Evolutionary conservation across 2,329 filamentous ascomycete species (phyloP), one percentile per base, ranked within the genome.

Genomic region (Paecilomyces formosus): DNA sequence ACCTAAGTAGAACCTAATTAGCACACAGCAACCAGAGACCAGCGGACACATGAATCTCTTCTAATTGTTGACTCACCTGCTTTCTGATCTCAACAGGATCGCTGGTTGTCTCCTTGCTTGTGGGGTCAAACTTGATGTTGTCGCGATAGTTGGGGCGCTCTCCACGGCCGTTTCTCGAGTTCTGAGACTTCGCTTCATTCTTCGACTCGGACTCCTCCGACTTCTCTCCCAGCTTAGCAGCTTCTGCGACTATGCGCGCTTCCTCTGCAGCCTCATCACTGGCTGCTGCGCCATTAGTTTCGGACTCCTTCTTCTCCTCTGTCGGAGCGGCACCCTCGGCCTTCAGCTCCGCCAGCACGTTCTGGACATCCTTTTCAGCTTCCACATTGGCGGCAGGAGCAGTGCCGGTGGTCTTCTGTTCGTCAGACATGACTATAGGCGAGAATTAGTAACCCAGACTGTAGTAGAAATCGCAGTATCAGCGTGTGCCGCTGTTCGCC

Each of bases 41-140:
- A 45, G 18, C 39, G 18, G 39, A 45, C 39, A 45, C 5, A 18
- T 7, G 1, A 7, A 45, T 18, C 39, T n/a, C 7, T 18, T 45
- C 39, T 9, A n/a, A 18, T 7, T 9, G 39, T 22, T 24, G 12
- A 62, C 72, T 71, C 79, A 90, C 89, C 82, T 95, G 92, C 70
- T 88, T 88, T 72, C 90, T 88, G 68, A 97, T 96, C 75, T 88
- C 84, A 24, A 81, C 81, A 1, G 89, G 89, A 73, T 97, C 90
- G 66, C 88, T 86, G 24, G 87, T 88, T 70, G 90, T 87, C 56
- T 86, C 78, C 63, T 85, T 83, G 35, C 79, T 74, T 54, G 85
- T 85, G 55, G 89, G 82, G 68, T 92, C 87, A 59, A 87, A 90
- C 74, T 89, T 90, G 74, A 81, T 81, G 65, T 88, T 88, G 65